phyloP scores from a whole-genome alignment of 768 basidiomycete species.

The Leccinum olivaceopallidum region DNA sequence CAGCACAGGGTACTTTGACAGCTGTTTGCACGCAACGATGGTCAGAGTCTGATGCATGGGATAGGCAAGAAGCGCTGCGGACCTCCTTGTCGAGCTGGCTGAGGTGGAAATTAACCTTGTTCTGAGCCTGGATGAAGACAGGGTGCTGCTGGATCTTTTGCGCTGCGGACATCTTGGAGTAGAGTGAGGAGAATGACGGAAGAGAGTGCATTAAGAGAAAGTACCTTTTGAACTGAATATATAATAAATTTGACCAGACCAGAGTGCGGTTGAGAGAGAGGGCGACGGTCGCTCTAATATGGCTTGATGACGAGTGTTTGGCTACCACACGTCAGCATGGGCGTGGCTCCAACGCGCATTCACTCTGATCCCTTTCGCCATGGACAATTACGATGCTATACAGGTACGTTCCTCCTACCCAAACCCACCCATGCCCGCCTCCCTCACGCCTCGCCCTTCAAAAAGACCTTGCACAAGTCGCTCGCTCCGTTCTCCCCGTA shows the following conservation, averaged over 20 bases:
- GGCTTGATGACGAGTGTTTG: constrained; percentile 67
- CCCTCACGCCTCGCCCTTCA: constrained; percentile 7
- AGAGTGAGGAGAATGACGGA: neutral
- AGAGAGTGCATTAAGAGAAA: neutral
- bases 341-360: constrained; percentile 6
- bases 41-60: neutral
- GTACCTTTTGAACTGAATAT: constrained; percentile 19
- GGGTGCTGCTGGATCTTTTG: constrained; percentile 91
- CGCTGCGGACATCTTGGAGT: constrained; percentile 66
- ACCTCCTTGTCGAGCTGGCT: constrained; percentile 97
- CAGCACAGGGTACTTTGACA: constrained; percentile 85
- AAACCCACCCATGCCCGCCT: neutral
- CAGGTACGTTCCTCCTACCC: constrained; percentile 41
- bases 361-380: constrained; percentile 25
- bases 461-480: constrained; percentile 61
- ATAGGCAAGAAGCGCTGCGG: constrained; percentile 21
- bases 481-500: constrained; percentile 72
- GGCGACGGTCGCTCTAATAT: constrained; percentile 34
- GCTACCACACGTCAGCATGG: constrained; percentile 45
- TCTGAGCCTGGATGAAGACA: constrained; percentile 78
- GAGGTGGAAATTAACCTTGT: constrained; percentile 79
- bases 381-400: constrained; percentile 56
- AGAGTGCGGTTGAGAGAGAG: constrained; percentile 26
- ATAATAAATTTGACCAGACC: constrained; percentile 3
- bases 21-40: constrained; percentile 39